Evolutionary conservation across 139 green algal species (phyloP), one percentile per base, ranked within the genome.

Genomic region (Chlorella vulgaris): DNA sequence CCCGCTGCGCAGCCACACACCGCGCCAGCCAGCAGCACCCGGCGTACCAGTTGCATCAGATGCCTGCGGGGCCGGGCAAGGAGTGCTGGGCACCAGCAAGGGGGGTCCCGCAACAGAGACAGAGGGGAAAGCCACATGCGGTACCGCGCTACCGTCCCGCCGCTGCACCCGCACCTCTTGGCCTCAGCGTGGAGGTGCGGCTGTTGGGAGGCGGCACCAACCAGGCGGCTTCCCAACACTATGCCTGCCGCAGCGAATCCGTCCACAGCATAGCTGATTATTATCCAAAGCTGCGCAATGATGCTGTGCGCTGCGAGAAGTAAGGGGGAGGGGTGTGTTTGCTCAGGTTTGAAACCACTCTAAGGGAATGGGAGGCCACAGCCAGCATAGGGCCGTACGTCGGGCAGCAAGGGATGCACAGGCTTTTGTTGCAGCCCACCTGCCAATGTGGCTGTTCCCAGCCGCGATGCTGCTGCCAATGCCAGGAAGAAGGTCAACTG

Each of bases 161-260:
- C 39, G 7, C 40, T n/a, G 0, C 21, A 21, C 10, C 42, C 70
- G 22, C 50, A 78, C 70, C 50, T 26, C 70, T 78, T 47, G 24
- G 70, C 70, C 18, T 65, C 47, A 22, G 22, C 31, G 19, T 33
- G 70, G 31, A 65, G 51, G 31, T 36, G 7, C 1, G 70, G 50
- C 21, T 69, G 29, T 28, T 67, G 50, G n/a, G n/a, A n/a, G 3
- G 73, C 65, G 19, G 51, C 40, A 4, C 39, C 81, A 24, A 40
- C 69, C 28, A 91, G 82, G 10, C 84, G 73, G 36, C 74, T 88
- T 55, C 91, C 91, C 36, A 93, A 71, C 33, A 95, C 91, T 39
- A 92, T 95, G 38, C 86, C 91, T 4, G 88, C 90, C 5, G 84
- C 92, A 33, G 91, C 91, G 82, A 95, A 94, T 8, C 89, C 91